These are phyloP conservation scores for Leishmania turanica DNA, from an alignment of 208 protist genomes.

Conservation along the genomic window DNA sequence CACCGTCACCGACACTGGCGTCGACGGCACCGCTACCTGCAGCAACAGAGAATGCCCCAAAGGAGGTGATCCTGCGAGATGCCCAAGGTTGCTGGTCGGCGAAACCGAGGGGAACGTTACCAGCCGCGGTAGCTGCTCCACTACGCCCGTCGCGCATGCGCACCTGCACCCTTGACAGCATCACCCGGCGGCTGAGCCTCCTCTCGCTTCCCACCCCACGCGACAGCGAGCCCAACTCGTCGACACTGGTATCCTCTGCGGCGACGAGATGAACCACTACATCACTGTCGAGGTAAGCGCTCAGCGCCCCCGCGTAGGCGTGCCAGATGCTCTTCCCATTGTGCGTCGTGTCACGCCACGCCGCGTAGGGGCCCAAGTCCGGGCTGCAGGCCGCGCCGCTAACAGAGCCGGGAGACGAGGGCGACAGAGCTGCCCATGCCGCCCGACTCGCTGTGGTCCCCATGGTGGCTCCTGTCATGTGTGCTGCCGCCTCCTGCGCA, in stretches of 20 bases:
- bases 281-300: constrained; percentile 30
- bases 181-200: not conserved
- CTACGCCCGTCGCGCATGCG: not conserved
- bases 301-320: constrained; percentile 49
- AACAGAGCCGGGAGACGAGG: not conserved
- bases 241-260: not conserved
- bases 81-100: not conserved
- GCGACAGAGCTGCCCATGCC: not conserved
- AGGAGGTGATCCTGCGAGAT: not conserved
- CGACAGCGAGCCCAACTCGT: constrained; percentile 1
- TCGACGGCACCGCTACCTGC: not conserved
- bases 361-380: constrained; percentile 16
- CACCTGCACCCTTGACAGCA: constrained; percentile 21
- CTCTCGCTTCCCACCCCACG: not conserved
- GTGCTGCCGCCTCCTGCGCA: not conserved
- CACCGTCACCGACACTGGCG: not conserved
- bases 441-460: not conserved
- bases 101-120: not conserved
- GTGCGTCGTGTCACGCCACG: constrained; percentile 46
- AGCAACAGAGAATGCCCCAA: not conserved
- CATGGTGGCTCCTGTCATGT: not conserved
- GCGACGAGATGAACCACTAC: constrained; percentile 24
- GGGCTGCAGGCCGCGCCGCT: not conserved
- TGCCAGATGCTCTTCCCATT: constrained; percentile 67
- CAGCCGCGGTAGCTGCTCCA: not conserved